Percentiles rank a stretch among this genome's conserved stretches.
Evolutionary conservation across 169 alveolate species (phyloP).

Genomic region (Plasmodium gallinaceum): DNA sequence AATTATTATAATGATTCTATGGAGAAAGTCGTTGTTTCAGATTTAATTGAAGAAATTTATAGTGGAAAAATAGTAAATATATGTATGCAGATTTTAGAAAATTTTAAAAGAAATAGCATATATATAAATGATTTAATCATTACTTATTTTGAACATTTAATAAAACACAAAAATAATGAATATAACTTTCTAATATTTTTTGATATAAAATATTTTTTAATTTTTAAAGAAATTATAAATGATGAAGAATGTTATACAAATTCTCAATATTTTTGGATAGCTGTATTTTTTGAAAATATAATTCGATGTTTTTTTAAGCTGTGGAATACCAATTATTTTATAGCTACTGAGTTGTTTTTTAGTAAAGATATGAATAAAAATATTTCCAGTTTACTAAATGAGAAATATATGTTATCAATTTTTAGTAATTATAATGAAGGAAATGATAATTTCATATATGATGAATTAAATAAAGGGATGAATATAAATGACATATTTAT

Average conservation of each 20-base stretch:
- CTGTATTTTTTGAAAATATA: conserved; percentile 38
- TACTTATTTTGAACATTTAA: conserved; percentile 50
- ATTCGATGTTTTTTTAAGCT: conserved; percentile 48
- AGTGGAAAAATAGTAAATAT: conserved; percentile 63
- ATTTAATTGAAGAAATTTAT: conserved; percentile 48
- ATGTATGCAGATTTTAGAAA: conserved; percentile 66
- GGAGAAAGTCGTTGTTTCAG: conserved; percentile 23
- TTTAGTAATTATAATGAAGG: conserved; percentile 75
- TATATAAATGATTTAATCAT: conserved; percentile 57
- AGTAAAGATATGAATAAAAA: conserved; percentile 44
- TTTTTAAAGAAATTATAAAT: conserved; percentile 40
- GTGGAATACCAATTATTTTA: conserved; percentile 45
- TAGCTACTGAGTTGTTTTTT: conserved; percentile 39
- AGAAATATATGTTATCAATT: conserved; percentile 57
- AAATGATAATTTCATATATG: conserved; percentile 34
- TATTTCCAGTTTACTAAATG: conserved; percentile 30
- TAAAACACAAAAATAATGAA: conserved; percentile 56
- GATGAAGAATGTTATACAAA: conserved; percentile 25
- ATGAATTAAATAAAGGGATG: conserved; percentile 22
- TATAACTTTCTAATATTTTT: conserved; percentile 48
- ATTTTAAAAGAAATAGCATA: conserved; percentile 37
- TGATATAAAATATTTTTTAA: conserved; percentile 55
- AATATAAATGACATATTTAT: conserved; percentile 51
- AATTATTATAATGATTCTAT: conserved; percentile 10
- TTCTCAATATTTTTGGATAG: conserved; percentile 51